Evolutionary conservation across 1,139 yeast genomes (phyloP).

Genomic region (Nakaseomyces nivariensis): DNA sequence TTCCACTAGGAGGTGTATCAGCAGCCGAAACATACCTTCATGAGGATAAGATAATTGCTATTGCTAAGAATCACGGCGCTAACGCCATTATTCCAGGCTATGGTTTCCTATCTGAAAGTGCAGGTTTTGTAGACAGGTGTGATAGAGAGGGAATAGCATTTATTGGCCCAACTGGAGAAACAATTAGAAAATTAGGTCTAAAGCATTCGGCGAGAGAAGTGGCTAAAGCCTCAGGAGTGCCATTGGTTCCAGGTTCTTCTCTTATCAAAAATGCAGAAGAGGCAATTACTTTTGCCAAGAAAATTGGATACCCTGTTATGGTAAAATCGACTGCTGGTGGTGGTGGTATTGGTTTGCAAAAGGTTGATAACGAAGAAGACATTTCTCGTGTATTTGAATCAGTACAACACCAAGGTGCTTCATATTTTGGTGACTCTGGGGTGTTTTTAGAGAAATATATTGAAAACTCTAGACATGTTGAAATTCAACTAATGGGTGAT

Average conservation of each 20-base stretch:
- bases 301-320: conserved; percentile 85
- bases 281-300: conserved; percentile 67
- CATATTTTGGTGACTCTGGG: conserved; percentile 91
- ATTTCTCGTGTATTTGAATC: conserved; percentile 77
- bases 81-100: conserved; percentile 96
- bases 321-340: conserved; percentile 98
- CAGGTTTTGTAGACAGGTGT: conserved; percentile 88
- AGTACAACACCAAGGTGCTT: conserved; percentile 86
- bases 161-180: conserved; percentile 92
- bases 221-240: conserved; percentile 81
- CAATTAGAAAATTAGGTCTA: conserved; percentile 80
- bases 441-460: conserved; percentile 91
- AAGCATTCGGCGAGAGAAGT: conserved; percentile 95
- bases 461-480: conserved; percentile 91
- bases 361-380: conserved; percentile 74
- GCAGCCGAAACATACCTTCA: conserved; percentile 87
- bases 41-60: conserved; percentile 71
- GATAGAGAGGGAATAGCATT: conserved; percentile 73
- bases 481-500: conserved; percentile 93
- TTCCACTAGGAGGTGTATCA: conserved; percentile 68
- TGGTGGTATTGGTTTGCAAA: conserved; percentile 95
- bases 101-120: conserved; percentile 93
- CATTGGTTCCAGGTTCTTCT: conserved; percentile 91
- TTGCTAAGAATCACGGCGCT: conserved; percentile 74
- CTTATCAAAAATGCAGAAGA: conserved; percentile 60